Evolutionary conservation across 2,329 filamentous ascomycete genomes (phyloP).

Genomic region (Sclerotinia subarctica): DNA sequence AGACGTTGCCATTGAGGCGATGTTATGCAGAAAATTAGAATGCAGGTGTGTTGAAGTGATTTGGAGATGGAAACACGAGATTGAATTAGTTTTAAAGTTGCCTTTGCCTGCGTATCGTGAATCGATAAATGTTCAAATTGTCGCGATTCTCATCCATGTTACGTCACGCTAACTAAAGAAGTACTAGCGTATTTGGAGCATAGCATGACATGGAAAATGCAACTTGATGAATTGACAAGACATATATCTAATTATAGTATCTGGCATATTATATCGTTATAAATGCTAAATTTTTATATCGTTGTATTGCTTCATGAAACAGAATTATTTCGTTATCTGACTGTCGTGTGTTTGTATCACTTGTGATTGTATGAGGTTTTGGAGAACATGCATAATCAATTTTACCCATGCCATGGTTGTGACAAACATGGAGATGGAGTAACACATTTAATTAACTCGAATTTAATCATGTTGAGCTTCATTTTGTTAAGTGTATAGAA

Average conservation of each 20-base stretch:
- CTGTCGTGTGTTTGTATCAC: too few species aligned
- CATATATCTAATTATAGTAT: too few species aligned
- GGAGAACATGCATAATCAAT: neutral
- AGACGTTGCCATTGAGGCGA: constrained; percentile 67
- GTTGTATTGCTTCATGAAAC: neutral
- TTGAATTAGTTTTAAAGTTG: neutral
- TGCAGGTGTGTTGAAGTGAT: neutral
- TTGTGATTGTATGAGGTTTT: neutral
- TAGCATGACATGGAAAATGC: neutral
- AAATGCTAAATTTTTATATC: neutral
- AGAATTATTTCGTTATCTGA: neutral
- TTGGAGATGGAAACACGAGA: constrained; percentile 8
- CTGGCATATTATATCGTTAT: too few species aligned
- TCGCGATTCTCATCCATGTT: constrained; percentile 19
- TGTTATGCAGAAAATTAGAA: constrained; percentile 39
- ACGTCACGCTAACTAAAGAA: constrained; percentile 16
- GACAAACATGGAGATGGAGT: neutral
- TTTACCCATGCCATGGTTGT: neutral
- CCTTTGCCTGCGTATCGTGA: constrained; percentile 10
- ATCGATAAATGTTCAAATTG: constrained; percentile 21
- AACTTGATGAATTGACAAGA: too few species aligned
- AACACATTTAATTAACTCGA: constrained; percentile 5
- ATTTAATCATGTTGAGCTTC: constrained; percentile 2
- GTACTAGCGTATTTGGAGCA: constrained; percentile 20
- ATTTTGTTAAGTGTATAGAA: constrained; percentile 18